phyloP scores from a whole-genome alignment of 495 filamentous ascomycete species.

The Poronia punctata region DNA sequence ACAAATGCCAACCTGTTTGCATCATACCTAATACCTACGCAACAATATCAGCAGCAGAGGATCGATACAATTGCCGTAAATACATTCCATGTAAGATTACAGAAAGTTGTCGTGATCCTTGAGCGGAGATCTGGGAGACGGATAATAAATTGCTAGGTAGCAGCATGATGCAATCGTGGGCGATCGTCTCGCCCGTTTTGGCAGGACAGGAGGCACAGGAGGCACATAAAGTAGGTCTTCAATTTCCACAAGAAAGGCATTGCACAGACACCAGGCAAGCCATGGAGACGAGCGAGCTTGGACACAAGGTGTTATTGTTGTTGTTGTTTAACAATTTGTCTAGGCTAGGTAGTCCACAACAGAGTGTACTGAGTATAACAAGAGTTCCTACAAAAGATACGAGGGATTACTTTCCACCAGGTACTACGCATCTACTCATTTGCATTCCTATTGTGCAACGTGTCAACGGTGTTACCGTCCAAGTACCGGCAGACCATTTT shows the following conservation, averaged over 20 bases:
- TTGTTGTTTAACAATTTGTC: slow-evolving; percentile 15
- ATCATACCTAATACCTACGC: no score
- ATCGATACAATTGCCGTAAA: slow-evolving; percentile 9
- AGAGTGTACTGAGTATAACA: no score
- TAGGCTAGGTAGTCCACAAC: no score
- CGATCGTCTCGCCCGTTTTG: slow-evolving; percentile 24
- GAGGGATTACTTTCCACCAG: no score
- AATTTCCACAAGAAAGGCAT: slow-evolving; percentile 12
- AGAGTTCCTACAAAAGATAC: no score
- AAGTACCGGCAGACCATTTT: neutral
- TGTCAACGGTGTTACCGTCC: slow-evolving; percentile 6
- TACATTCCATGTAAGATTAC: slow-evolving; percentile 14
- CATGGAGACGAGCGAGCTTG: no score
- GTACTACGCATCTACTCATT: no score
- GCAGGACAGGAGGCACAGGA: slow-evolving; percentile 22
- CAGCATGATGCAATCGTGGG: slow-evolving; percentile 26
- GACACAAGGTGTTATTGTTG: no score
- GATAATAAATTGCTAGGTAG: slow-evolving; percentile 8
- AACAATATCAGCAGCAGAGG: no score
- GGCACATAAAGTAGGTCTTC: no score
- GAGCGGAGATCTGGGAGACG: neutral
- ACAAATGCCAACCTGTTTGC: no score
- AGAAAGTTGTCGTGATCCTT: slow-evolving; percentile 4
- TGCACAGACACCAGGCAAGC: no score
- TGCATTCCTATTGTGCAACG: slow-evolving; percentile 8